Percentiles rank a stretch among this genome's conserved stretches.
Conservation (phyloP, 2,329 filamentous ascomycete species). For the Colletotrichum euphorbiae region DNA sequence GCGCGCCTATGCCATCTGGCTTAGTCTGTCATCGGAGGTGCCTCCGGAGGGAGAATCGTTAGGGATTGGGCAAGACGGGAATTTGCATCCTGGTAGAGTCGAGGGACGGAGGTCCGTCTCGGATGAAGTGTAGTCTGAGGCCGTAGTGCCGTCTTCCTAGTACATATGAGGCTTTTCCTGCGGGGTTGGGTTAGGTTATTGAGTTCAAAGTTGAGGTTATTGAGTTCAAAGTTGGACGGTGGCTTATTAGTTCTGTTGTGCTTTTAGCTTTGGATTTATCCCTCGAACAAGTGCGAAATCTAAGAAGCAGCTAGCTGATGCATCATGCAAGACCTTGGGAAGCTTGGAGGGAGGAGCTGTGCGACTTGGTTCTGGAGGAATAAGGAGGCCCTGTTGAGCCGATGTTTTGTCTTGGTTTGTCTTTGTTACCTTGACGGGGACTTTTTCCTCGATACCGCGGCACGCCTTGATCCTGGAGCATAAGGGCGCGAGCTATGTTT, state of each 20-base stretch:
- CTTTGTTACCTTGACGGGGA: background rate
- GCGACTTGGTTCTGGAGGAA: too few species aligned
- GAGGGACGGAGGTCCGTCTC: slow-evolving; percentile 21
- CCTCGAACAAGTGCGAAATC: too few species aligned
- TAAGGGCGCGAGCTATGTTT: slow-evolving; percentile 17
- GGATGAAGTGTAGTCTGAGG: slow-evolving; percentile 29
- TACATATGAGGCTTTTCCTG: background rate
- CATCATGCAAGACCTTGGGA: too few species aligned
- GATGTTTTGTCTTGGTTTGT: background rate
- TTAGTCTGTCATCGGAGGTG: background rate
- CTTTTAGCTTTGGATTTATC: too few species aligned
- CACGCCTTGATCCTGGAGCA: background rate
- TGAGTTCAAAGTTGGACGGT: background rate
- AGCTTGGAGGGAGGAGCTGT: too few species aligned
- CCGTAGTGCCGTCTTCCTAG: slow-evolving; percentile 17
- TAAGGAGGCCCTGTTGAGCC: too few species aligned
- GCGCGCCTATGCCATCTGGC: too few species aligned
- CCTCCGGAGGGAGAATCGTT: background rate
- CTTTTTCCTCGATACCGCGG: background rate
- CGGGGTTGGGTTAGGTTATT: background rate
- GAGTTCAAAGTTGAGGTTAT: background rate
- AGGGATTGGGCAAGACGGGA: background rate
- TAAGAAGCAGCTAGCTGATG: too few species aligned
- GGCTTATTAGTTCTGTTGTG: background rate
- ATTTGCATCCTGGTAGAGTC: background rate